These are phyloP conservation scores for Colletotrichum melonis DNA, from an alignment of 2,329 filamentous ascomycete genomes.

Conservation along the genomic window DNA sequence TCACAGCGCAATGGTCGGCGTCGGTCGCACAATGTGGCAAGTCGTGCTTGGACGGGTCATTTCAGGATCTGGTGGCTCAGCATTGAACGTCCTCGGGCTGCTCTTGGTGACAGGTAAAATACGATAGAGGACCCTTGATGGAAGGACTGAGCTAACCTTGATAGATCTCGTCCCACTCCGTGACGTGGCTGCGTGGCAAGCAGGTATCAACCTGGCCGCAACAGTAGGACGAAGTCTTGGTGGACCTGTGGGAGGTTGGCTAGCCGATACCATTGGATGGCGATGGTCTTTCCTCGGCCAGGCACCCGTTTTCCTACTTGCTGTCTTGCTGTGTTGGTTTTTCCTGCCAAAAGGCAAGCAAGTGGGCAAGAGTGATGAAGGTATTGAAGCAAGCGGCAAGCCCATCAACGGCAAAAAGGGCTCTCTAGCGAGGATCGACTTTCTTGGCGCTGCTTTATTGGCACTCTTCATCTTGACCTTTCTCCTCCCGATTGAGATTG, in stretches of 20 bases:
- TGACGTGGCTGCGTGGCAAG: conserved; percentile 65
- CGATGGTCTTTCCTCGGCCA: conserved; percentile 74
- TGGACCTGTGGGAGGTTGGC: conserved; percentile 68
- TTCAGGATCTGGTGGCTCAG: conserved; percentile 63
- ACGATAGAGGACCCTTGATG: neutral
- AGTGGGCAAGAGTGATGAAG: neutral
- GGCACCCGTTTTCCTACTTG: conserved; percentile 67
- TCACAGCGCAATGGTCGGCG: conserved; percentile 48
- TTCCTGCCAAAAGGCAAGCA: conserved; percentile 56
- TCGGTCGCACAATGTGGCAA: conserved; percentile 57
- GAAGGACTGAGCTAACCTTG: neutral
- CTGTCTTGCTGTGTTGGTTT: conserved; percentile 62
- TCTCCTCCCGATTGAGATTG: conserved; percentile 64
- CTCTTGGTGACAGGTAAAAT: conserved; percentile 62
- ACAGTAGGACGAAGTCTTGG: conserved; percentile 64
- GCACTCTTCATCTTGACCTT: conserved; percentile 69
- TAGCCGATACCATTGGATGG: conserved; percentile 75
- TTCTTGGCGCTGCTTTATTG: conserved; percentile 66
- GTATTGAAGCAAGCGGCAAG: neutral
- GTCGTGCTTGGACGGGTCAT: conserved; percentile 63
- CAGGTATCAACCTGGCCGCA: conserved; percentile 63
- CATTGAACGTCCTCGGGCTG: conserved; percentile 61
- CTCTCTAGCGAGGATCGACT: conserved; percentile 60
- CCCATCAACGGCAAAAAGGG: conserved; percentile 37
- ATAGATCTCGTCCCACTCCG: conserved; percentile 62